Conservation (phyloP, 805 yeast genomes). For the Spathaspora passalidarum region DNA sequence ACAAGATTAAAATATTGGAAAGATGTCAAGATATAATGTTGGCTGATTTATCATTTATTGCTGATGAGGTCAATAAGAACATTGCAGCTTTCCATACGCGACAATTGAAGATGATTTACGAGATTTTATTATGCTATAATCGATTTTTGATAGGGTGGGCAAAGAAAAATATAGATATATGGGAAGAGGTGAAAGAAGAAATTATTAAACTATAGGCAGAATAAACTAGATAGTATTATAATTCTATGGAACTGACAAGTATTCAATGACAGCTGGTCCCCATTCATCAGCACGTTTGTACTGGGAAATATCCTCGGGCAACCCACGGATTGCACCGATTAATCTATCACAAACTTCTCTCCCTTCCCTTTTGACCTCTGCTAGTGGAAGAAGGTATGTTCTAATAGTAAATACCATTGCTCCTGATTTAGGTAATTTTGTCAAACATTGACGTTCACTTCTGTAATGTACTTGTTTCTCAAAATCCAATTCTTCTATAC, state of each 20-base stretch:
- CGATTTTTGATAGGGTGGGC: constrained; percentile 64
- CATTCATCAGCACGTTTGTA: constrained; percentile 66
- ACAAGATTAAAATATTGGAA: constrained; percentile 51
- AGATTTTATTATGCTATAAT: constrained; percentile 52
- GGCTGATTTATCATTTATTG: constrained; percentile 37
- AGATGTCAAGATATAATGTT: constrained; percentile 46
- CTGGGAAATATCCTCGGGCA: constrained; percentile 54
- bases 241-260: constrained; percentile 11
- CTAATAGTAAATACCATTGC: constrained; percentile 41
- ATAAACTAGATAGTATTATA: not conserved
- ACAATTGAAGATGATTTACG: constrained; percentile 50
- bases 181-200: constrained; percentile 60
- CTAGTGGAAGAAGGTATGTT: constrained; percentile 37
- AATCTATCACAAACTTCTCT: constrained; percentile 46
- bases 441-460: constrained; percentile 41
- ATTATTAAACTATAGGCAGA: constrained; percentile 14
- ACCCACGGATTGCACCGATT: constrained; percentile 59
- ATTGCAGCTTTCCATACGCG: constrained; percentile 47
- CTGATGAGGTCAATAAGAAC: constrained; percentile 45
- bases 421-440: constrained; percentile 35
- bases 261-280: constrained; percentile 61
- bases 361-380: constrained; percentile 28
- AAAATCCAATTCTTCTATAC: constrained; percentile 33
- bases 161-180: constrained; percentile 58
- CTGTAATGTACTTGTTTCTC: constrained; percentile 37